Percentiles rank a stretch among this genome's conserved stretches.
These are phyloP conservation scores for Halteria grandinella DNA, from an alignment of 73 alveolate species.

Conservation along the genomic window DNA sequence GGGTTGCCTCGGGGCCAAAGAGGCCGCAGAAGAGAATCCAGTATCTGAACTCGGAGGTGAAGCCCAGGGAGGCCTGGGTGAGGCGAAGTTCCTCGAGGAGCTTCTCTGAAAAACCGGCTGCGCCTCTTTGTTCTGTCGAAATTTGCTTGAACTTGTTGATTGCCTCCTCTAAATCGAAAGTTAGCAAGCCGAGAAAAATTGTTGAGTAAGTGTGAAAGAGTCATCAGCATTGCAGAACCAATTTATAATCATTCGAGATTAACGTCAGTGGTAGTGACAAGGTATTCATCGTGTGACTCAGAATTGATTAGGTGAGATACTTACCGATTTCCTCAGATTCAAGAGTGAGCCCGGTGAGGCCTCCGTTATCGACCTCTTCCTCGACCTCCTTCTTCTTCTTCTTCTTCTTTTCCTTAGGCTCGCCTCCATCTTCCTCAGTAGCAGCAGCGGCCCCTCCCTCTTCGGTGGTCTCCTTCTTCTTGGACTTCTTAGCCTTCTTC, in stretches of 20 bases:
- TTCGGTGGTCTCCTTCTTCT: slow-evolving; percentile 25
- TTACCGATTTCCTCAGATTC: slow-evolving; percentile 58
- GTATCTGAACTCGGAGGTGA: slow-evolving; percentile 44
- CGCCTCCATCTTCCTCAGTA: slow-evolving; percentile 32
- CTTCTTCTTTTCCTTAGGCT: slow-evolving; percentile 23
- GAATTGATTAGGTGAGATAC: background rate
- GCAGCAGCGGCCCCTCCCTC: no score
- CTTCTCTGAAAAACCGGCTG: background rate
- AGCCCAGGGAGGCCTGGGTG: slow-evolving; percentile 45
- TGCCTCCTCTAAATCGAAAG: slow-evolving; percentile 37
- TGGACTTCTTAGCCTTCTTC: slow-evolving; percentile 47
- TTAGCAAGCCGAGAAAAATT: background rate
- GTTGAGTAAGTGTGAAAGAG: background rate
- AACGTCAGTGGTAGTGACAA: slow-evolving; percentile 64
- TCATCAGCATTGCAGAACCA: slow-evolving; percentile 55
- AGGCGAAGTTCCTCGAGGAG: slow-evolving; percentile 26
- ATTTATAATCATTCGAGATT: slow-evolving; percentile 32
- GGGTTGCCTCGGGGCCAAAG: slow-evolving; percentile 25
- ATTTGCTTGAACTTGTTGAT: slow-evolving; percentile 25
- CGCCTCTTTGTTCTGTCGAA: slow-evolving; percentile 35
- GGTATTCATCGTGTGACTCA: slow-evolving; percentile 54
- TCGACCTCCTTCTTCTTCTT: slow-evolving; percentile 24
- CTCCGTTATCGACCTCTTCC: slow-evolving; percentile 69
- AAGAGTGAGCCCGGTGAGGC: slow-evolving; percentile 1
- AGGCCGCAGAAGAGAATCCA: slow-evolving; percentile 62